phyloP scores from a whole-genome alignment of 495 filamentous ascomycete genomes.

The Cercophora samala region DNA sequence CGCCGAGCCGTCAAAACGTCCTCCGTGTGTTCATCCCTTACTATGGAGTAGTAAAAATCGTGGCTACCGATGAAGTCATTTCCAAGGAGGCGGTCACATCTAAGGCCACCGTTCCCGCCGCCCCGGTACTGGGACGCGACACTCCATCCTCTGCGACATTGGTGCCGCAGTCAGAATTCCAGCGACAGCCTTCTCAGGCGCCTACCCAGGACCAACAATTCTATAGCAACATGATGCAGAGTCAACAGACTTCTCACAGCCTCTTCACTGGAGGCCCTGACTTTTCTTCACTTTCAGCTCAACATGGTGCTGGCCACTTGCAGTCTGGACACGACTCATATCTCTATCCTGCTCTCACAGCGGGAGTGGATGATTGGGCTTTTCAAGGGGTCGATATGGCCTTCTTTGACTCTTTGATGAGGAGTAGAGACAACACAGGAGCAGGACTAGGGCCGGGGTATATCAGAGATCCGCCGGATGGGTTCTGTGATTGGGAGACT shows the following conservation, averaged over 20 bases:
- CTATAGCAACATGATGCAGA: neutral
- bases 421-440: neutral
- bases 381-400: slow-evolving; percentile 16
- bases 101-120: neutral
- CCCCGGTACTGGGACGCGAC: neutral
- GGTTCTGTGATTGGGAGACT: neutral
- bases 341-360: neutral
- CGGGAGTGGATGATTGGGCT: slow-evolving; percentile 6
- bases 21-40: slow-evolving; percentile 27
- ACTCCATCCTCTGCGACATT: neutral
- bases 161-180: neutral
- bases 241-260: neutral
- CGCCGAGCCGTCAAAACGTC: neutral
- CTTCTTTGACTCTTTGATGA: slow-evolving; percentile 29
- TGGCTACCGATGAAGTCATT: neutral
- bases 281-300: neutral
- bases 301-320: neutral
- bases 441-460: neutral
- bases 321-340: neutral
- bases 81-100: neutral
- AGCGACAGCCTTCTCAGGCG: neutral
- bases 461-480: neutral
- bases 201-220: neutral
- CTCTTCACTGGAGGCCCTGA: neutral
- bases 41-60: slow-evolving; percentile 25